Evolutionary conservation across 83 land plant species (phyloP).

Genomic region (Thuja plicata): DNA sequence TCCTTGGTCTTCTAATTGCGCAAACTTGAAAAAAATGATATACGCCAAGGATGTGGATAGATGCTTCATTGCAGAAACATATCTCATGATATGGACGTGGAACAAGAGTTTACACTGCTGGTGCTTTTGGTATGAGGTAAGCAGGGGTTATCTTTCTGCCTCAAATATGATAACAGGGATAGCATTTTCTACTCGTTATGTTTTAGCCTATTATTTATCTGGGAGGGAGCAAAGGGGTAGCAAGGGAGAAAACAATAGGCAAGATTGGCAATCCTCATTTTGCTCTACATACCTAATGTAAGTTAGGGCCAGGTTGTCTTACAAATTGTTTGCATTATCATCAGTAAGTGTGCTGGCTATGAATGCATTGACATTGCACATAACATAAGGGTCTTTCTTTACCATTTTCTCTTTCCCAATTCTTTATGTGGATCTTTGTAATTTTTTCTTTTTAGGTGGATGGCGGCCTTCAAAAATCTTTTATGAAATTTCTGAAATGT

Average conservation of each 20-base stretch:
- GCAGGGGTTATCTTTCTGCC: neutral
- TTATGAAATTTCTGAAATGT: neutral
- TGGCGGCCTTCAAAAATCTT: neutral
- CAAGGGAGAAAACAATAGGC: neutral
- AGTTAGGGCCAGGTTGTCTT: neutral
- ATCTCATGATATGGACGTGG: too few relatives aligned
- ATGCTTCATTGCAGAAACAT: too few relatives aligned
- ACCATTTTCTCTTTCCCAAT: neutral
- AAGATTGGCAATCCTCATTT: too few relatives aligned
- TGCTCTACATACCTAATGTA: too few relatives aligned
- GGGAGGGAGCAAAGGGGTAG: neutral
- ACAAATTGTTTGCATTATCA: neutral
- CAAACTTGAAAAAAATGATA: too few relatives aligned
- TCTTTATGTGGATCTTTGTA: neutral
- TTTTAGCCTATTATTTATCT: neutral
- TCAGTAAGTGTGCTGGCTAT: neutral
- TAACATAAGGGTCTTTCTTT: neutral
- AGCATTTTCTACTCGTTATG: neutral
- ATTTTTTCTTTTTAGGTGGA: neutral
- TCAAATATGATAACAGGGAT: neutral
- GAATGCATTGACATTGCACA: neutral
- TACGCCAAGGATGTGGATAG: neutral
- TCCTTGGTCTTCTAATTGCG: too few relatives aligned
- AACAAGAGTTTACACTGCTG: neutral
- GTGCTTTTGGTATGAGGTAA: neutral